Conservation (phyloP, 257 asterid species). For the Plantago elongata region DNA sequence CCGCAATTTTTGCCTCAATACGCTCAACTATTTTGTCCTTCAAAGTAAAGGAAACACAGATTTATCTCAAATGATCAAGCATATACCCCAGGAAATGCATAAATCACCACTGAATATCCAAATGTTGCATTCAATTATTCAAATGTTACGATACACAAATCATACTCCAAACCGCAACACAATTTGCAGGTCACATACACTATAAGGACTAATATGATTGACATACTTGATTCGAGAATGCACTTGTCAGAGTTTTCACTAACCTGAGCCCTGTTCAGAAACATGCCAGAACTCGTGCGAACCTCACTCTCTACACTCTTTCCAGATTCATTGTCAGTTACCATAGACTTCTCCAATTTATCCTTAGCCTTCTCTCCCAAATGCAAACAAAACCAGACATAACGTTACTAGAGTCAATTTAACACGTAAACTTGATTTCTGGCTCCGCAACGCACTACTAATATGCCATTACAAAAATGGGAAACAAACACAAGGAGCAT, state of each 20-base stretch:
- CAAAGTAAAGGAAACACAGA: conserved; percentile 8
- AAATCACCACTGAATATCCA: neutral
- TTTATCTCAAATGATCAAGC: neutral
- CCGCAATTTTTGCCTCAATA: conserved; percentile 69
- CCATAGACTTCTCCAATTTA: conserved; percentile 92
- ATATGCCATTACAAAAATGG: conserved; percentile 1
- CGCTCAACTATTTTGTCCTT: conserved; percentile 65
- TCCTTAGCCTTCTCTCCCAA: conserved; percentile 62
- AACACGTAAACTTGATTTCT: conserved; percentile 5
- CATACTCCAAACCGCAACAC: too few species aligned
- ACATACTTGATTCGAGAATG: neutral
- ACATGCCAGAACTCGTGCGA: conserved; percentile 93
- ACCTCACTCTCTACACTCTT: conserved; percentile 81
- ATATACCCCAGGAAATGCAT: neutral
- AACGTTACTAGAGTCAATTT: neutral
- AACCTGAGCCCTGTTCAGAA: conserved; percentile 68
- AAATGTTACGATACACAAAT: too few species aligned
- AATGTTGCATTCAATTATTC: neutral
- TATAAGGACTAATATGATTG: neutral
- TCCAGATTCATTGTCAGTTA: conserved; percentile 85
- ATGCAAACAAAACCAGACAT: conserved; percentile 18
- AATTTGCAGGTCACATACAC: too few species aligned
- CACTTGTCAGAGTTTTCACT: conserved; percentile 12
- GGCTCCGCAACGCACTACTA: too few species aligned
- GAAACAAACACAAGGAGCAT: neutral